phyloP scores from a whole-genome alignment of 352 stramenopile genomes.

The Globisporangium paddicum region DNA sequence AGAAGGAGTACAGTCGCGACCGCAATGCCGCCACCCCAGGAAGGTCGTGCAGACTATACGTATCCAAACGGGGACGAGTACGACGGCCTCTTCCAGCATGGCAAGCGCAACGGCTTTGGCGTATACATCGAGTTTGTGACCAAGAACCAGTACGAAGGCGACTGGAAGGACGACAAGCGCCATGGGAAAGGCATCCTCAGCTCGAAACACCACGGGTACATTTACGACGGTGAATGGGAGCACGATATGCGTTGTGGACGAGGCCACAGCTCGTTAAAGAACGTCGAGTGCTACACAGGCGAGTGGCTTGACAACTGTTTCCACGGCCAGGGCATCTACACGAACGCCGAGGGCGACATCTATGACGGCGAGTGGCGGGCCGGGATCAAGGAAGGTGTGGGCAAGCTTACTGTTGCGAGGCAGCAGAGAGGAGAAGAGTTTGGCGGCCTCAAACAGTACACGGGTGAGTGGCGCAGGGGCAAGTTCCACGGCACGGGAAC shows the following conservation, averaged over 20 bases:
- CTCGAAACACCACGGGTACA: conserved; percentile 46
- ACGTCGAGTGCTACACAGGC: conserved; percentile 69
- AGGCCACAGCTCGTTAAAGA: conserved; percentile 65
- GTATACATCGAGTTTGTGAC: conserved; percentile 74
- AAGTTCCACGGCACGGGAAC: conserved; percentile 79
- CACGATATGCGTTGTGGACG: conserved; percentile 63
- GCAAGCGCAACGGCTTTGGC: conserved; percentile 67
- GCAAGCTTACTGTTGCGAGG: conserved; percentile 42
- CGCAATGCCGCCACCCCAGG: conserved; percentile 24
- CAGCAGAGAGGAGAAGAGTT: conserved; percentile 24
- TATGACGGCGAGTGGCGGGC: conserved; percentile 66
- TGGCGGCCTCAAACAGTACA: conserved; percentile 51
- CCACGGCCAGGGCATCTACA: conserved; percentile 59
- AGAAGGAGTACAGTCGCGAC: conserved; percentile 21
- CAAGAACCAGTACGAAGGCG: conserved; percentile 73
- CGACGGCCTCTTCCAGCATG: conserved; percentile 58
- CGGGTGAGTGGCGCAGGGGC: conserved; percentile 55
- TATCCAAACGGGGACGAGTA: conserved; percentile 80
- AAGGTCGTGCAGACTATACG: conserved; percentile 42
- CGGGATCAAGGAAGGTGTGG: conserved; percentile 52
- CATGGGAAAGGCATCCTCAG: conserved; percentile 73
- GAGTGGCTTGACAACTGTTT: conserved; percentile 64
- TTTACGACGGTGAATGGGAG: conserved; percentile 80
- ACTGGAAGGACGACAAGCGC: conserved; percentile 57
- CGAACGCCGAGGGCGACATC: conserved; percentile 49